Conservation (phyloP, 805 yeast species). For the Myxozyma mucilagina region DNA sequence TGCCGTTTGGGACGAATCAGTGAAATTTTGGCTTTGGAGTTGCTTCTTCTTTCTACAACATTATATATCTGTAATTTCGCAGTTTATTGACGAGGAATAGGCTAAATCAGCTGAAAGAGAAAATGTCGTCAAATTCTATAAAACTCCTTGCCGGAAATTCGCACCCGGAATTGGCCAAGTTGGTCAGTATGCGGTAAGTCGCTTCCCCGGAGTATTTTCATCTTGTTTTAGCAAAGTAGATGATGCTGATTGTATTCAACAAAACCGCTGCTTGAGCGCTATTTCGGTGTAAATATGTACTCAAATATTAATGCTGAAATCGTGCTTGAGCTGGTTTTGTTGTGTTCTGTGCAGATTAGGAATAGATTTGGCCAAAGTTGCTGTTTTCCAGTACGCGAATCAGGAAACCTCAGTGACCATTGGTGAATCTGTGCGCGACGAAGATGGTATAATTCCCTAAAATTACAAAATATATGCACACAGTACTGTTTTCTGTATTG, state of each 20-base stretch:
- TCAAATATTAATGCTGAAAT: not conserved
- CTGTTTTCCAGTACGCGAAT: slow-evolving; percentile 82
- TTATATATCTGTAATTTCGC: not conserved
- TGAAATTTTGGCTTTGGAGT: too few relatives aligned
- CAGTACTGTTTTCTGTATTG: too few relatives aligned
- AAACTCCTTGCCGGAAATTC: slow-evolving; percentile 56
- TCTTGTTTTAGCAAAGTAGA: not conserved
- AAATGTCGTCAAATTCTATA: slow-evolving; percentile 51
- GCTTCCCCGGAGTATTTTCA: not conserved
- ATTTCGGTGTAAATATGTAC: not conserved
- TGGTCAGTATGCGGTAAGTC: slow-evolving; percentile 55
- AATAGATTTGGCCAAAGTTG: slow-evolving; percentile 67
- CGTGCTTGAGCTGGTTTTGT: not conserved
- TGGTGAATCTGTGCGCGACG: slow-evolving; percentile 87
- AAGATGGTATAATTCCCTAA: slow-evolving; percentile 49
- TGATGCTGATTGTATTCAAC: not conserved
- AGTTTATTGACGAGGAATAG: too few relatives aligned
- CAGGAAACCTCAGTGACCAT: slow-evolving; percentile 86
- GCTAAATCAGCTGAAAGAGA: too few relatives aligned
- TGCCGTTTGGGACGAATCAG: too few relatives aligned
- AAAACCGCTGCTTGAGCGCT: not conserved
- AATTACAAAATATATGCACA: too few relatives aligned
- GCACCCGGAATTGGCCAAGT: slow-evolving; percentile 79
- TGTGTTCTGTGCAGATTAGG: slow-evolving; percentile 51
- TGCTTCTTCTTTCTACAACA: not conserved